phyloP scores from a whole-genome alignment of 768 basidiomycete species.

The Stropharia rugosoannulata region DNA sequence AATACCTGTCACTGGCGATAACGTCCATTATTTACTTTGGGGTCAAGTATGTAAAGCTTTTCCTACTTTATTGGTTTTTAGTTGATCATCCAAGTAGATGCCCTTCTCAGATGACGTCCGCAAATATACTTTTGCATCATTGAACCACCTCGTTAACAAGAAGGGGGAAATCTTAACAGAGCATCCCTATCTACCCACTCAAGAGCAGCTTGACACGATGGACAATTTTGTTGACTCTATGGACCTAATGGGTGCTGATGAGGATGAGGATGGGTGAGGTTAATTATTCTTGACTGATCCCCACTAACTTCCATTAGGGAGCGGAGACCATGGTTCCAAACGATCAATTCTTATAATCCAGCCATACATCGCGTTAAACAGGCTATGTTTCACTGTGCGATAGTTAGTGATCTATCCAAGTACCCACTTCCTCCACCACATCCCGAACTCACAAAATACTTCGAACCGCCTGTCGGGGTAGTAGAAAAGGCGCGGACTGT shows the following conservation, averaged over 20 bases:
- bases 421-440: slow-evolving; percentile 86
- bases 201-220: slow-evolving; percentile 80
- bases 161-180: slow-evolving; percentile 70
- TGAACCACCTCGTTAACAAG: slow-evolving; percentile 70
- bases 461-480: slow-evolving; percentile 72
- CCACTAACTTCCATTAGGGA: slow-evolving; percentile 36
- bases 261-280: slow-evolving; percentile 71
- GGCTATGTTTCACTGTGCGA: slow-evolving; percentile 86
- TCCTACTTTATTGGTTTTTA: not conserved
- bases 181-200: slow-evolving; percentile 83
- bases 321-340: slow-evolving; percentile 73
- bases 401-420: slow-evolving; percentile 68
- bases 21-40: slow-evolving; percentile 83
- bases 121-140: slow-evolving; percentile 81
- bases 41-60: slow-evolving; percentile 55
- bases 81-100: slow-evolving; percentile 52
- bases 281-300: not conserved
- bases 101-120: slow-evolving; percentile 95
- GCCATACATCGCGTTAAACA: slow-evolving; percentile 90
- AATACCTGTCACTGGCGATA: slow-evolving; percentile 56
- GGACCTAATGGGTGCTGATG: slow-evolving; percentile 80
- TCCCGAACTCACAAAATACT: slow-evolving; percentile 80
- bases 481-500: slow-evolving; percentile 57
- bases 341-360: slow-evolving; percentile 80
- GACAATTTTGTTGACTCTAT: slow-evolving; percentile 83